Evolutionary conservation across 768 basidiomycete genomes (phyloP).

Genomic region (Pisolithus albus): DNA sequence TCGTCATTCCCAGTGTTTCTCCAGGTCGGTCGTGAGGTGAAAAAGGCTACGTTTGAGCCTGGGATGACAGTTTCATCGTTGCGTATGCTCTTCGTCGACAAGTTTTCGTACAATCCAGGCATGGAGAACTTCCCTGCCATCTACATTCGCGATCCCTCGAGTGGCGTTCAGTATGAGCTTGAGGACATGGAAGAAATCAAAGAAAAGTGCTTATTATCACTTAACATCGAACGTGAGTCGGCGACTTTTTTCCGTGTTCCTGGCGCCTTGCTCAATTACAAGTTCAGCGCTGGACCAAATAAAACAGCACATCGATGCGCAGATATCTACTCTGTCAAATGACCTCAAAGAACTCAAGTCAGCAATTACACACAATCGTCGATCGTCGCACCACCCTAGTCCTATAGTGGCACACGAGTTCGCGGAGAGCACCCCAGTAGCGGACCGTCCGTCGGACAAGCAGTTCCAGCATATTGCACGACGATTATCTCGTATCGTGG

Average conservation of each 20-base stretch:
- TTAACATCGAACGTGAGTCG: slow-evolving; percentile 93
- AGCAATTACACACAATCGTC: slow-evolving; percentile 49
- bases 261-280: slow-evolving; percentile 5
- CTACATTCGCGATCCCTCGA: slow-evolving; percentile 87
- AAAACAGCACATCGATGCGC: slow-evolving; percentile 93
- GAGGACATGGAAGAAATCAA: slow-evolving; percentile 92
- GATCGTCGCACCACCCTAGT: slow-evolving; percentile 42
- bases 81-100: slow-evolving; percentile 87
- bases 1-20: slow-evolving; percentile 67
- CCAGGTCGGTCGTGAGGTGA: slow-evolving; percentile 85
- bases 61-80: slow-evolving; percentile 67
- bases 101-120: slow-evolving; percentile 90
- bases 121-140: slow-evolving; percentile 92
- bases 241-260: not conserved
- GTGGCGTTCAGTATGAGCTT: slow-evolving; percentile 91
- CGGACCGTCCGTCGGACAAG: slow-evolving; percentile 64
- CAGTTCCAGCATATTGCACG: slow-evolving; percentile 71
- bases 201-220: slow-evolving; percentile 78
- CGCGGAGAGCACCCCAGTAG: slow-evolving; percentile 58
- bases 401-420: slow-evolving; percentile 49
- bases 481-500: slow-evolving; percentile 65
- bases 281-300: slow-evolving; percentile 89
- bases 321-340: slow-evolving; percentile 76
- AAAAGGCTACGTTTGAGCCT: slow-evolving; percentile 71
- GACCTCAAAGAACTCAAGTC: slow-evolving; percentile 86